phyloP scores from a whole-genome alignment of 73 alveolate genomes.

The Uronychia setigera region DNA sequence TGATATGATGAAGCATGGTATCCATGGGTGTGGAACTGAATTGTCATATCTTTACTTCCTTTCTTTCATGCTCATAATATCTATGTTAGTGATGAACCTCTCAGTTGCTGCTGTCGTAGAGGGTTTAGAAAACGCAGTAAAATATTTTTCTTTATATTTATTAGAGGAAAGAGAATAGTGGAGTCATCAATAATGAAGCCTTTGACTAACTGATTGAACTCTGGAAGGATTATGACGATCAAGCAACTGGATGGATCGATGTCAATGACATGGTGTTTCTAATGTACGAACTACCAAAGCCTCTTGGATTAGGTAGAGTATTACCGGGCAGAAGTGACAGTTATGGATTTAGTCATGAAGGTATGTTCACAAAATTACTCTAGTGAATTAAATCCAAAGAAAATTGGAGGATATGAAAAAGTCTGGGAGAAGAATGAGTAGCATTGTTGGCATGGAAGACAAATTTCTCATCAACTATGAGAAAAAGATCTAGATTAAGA shows the following conservation, averaged over 20 bases:
- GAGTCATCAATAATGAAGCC: conserved; percentile 21
- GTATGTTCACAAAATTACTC: background rate
- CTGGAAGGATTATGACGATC: conserved; percentile 52
- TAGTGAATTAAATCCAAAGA: background rate
- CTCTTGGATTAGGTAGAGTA: conserved; percentile 42
- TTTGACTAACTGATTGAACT: conserved; percentile 26
- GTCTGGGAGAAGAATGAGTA: background rate
- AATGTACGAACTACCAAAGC: conserved; percentile 38
- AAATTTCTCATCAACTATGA: conserved; percentile 1
- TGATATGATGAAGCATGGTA: background rate
- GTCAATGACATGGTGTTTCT: conserved; percentile 37
- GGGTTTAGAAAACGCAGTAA: conserved; percentile 1
- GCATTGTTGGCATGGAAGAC: background rate
- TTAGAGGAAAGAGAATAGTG: conserved; percentile 39
- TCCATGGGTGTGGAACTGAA: conserved; percentile 1
- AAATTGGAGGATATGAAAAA: background rate
- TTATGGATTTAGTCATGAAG: background rate
- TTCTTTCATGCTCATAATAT: background rate
- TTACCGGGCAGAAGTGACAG: background rate
- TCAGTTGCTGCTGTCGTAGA: conserved; percentile 24
- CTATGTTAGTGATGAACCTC: conserved; percentile 14
- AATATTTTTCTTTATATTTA: too few species aligned
- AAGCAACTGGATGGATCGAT: conserved; percentile 51
- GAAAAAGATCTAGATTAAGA: background rate
- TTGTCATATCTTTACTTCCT: conserved; percentile 14